A percentile compares a stretch with the other conserved stretches of the same genome.
These are phyloP conservation scores for Leptographium flavum DNA, from an alignment of 2,329 filamentous ascomycete genomes.

Conservation along the genomic window DNA sequence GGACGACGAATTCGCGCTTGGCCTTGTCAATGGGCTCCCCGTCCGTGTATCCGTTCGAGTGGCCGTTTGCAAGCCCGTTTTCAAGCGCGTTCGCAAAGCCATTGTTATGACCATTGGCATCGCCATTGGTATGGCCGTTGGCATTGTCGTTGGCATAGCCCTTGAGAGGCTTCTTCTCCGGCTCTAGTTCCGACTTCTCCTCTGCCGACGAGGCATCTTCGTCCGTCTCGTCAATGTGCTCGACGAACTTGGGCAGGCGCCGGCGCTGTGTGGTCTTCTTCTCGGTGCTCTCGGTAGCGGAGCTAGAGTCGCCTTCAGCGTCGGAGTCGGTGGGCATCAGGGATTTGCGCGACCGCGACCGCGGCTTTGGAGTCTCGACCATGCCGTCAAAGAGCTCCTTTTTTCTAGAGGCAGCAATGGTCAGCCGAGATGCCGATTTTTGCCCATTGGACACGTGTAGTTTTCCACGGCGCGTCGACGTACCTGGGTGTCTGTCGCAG, in stretches of 20 bases:
- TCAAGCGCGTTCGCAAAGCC: slow-evolving; percentile 9
- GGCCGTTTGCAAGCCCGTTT: slow-evolving; percentile 8
- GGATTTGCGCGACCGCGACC: slow-evolving; percentile 34
- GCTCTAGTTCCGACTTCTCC: background rate
- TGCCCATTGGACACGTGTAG: no score
- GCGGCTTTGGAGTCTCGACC: slow-evolving; percentile 40
- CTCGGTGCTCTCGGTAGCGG: slow-evolving; percentile 27
- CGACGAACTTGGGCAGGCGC: slow-evolving; percentile 34
- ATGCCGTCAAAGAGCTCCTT: slow-evolving; percentile 48
- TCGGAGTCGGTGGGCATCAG: slow-evolving; percentile 29
- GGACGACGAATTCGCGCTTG: no score
- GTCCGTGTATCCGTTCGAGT: background rate
- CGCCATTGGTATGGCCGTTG: background rate
- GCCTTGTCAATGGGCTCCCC: slow-evolving; percentile 14
- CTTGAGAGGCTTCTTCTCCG: background rate
- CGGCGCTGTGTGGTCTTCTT: slow-evolving; percentile 21
- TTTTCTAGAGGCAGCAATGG: slow-evolving; percentile 26
- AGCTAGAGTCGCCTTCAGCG: slow-evolving; percentile 34
- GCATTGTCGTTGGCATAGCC: background rate
- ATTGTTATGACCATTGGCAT: slow-evolving; percentile 1
- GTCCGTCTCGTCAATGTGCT: slow-evolving; percentile 34
- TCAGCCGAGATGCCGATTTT: no score
- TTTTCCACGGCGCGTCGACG: no score
- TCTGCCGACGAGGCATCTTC: slow-evolving; percentile 11
- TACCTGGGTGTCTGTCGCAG: slow-evolving; percentile 19